A percentile compares a stretch with the other conserved stretches of the same genome.
These are phyloP conservation scores for Xylaria bambusicola DNA, from an alignment of 495 filamentous ascomycete species.

Conservation along the genomic window DNA sequence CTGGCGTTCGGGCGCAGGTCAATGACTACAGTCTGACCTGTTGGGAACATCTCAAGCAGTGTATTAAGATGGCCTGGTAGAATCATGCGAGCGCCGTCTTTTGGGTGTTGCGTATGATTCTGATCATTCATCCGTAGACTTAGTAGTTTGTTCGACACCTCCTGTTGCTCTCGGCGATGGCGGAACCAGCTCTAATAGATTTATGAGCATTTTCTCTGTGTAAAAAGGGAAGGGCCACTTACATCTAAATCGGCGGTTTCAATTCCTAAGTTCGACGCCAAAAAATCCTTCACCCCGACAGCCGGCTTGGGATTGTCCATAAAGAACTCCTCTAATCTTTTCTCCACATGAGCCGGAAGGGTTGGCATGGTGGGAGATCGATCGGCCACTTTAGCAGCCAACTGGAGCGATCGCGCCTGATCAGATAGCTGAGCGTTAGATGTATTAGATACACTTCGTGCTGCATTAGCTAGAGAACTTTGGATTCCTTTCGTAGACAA, in stretches of 20 bases:
- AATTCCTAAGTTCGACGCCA: conserved; percentile 45
- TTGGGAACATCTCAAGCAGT: conserved; percentile 47
- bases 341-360: conserved; percentile 40
- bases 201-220: not conserved
- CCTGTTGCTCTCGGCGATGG: conserved; percentile 44
- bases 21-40: conserved; percentile 45
- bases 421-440: not conserved
- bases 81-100: conserved; percentile 42
- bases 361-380: conserved; percentile 23
- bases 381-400: not conserved
- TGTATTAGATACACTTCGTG: not conserved
- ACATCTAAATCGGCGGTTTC: conserved; percentile 41
- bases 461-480: not conserved
- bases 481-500: not conserved
- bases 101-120: conserved; percentile 20
- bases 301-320: conserved; percentile 35
- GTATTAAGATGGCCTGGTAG: conserved; percentile 49
- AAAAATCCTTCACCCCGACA: conserved; percentile 38
- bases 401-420: not conserved
- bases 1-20: conserved; percentile 45
- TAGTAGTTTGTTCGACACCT: conserved; percentile 40
- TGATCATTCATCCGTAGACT: conserved; percentile 37
- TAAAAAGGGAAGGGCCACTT: conserved; percentile 11
- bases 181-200: conserved; percentile 42
- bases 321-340: conserved; percentile 48